These are phyloP conservation scores for Micractinium sp. DNA, from an alignment of 139 green algal species.

Conservation along the genomic window DNA sequence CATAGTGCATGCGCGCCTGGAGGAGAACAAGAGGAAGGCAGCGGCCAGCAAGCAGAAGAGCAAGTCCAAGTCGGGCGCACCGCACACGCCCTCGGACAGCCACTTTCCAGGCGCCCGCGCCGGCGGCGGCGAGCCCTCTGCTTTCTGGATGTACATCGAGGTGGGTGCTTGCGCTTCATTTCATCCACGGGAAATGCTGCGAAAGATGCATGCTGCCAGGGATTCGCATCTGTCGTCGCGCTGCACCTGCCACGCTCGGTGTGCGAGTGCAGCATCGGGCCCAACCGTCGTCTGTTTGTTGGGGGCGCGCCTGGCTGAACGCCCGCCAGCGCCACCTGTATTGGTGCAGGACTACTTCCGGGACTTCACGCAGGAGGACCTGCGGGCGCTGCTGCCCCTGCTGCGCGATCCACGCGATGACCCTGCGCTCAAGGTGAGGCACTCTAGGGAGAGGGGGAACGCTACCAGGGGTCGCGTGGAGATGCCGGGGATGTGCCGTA, in stretches of 20 bases:
- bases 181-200: too few relatives aligned
- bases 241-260: background rate
- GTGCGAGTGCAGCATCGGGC: too few relatives aligned
- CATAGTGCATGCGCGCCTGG: slow-evolving; percentile 53
- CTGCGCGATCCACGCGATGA: slow-evolving; percentile 54
- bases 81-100: slow-evolving; percentile 14
- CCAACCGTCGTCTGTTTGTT: too few relatives aligned
- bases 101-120: slow-evolving; percentile 55
- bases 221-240: too few relatives aligned
- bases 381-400: slow-evolving; percentile 58
- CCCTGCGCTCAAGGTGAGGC: slow-evolving; percentile 49
- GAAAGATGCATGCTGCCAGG: too few relatives aligned
- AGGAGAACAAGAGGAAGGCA: slow-evolving; percentile 63
- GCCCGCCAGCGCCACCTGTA: background rate
- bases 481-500: too few relatives aligned
- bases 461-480: too few relatives aligned
- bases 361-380: slow-evolving; percentile 74
- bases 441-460: background rate
- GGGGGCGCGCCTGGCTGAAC: too few relatives aligned
- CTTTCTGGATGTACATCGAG: slow-evolving; percentile 80
- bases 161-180: slow-evolving; percentile 25
- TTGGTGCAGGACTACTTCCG: slow-evolving; percentile 78
- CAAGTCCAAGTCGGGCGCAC: slow-evolving; percentile 40
- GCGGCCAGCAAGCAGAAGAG: slow-evolving; percentile 46
- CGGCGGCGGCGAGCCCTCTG: slow-evolving; percentile 57